These are phyloP conservation scores for Trichoderma breve DNA, from an alignment of 2,329 filamentous ascomycete species.

Conservation along the genomic window DNA sequence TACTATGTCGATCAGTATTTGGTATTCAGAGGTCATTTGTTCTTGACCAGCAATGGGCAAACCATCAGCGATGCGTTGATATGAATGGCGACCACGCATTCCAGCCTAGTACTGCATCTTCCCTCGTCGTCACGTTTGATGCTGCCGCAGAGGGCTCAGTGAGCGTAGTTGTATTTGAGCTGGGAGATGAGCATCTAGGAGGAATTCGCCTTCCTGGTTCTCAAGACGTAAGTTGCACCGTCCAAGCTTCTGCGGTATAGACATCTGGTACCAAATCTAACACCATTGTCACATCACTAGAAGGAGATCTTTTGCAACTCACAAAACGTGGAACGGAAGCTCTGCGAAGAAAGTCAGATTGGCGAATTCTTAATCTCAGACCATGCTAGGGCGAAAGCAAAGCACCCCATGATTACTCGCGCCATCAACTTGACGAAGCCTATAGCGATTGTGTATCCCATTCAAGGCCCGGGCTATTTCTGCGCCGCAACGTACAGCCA, in stretches of 20 bases:
- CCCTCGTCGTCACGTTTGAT: neutral
- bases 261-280: neutral
- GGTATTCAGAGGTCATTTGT: neutral
- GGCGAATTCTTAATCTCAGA: neutral
- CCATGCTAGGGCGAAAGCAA: neutral
- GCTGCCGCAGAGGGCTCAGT: neutral
- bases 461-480: neutral
- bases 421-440: neutral
- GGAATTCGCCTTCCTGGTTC: neutral
- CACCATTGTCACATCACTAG: neutral
- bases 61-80: neutral
- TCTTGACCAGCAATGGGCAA: neutral
- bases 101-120: neutral
- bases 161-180: neutral
- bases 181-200: neutral
- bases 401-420: neutral
- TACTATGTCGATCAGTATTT: neutral
- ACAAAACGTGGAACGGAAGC: neutral
- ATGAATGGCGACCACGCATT: neutral
- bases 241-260: neutral
- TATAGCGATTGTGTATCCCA: neutral
- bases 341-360: neutral
- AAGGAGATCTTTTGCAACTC: neutral
- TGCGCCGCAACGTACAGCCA: neutral
- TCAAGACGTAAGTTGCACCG: neutral